Base-by-base conservation (phyloP, 257 asterid genomes). In the Solanum chiquidenum region DNA sequence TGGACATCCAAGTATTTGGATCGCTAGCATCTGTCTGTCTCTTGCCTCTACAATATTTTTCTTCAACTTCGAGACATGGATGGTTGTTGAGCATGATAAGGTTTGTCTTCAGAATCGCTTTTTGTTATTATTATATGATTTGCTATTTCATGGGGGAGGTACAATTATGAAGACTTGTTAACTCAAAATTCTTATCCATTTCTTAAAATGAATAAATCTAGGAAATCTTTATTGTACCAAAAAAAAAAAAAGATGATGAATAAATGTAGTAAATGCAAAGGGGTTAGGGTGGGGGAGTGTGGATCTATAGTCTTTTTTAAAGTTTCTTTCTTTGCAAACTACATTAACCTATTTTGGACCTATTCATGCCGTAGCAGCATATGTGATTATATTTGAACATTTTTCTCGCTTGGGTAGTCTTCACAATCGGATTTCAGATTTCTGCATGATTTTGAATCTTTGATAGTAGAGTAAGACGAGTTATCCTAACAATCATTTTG, bases 31-130 rank as follows among this genome's bases (percentile, higher is more conserved):
- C 86, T 90, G 93, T 87, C 94, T 96, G 40, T 93, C 98, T 40
- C 87, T 96, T 87, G 94, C 99, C 60, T 93, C 98, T 60, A 92
- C 95, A 10, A 93, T 95, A 90, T 96, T 91, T 89, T 96, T 89
- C 87, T 94, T 94, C 89, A 85, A 95, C 86, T 97, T 97, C 23
- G 99, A 96, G 92, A 89, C 98, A 72, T 96, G 98, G 98, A 94
- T 97, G 98, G 96, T 96, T 25, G 90, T 93, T 64, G 99, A 95
- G 91, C 95, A 93, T 71, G 95, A 93, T 52, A 94, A 97, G 99
- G 99, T 97, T 86, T 29, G 94, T 76, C 49, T 62, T 58, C 38
- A 27, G 87, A 21, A 10, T 44, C 62, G n/a, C 55, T 42, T 27
- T 74, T 71, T 84, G 83, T 16, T 83, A 7, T 84, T 83, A 29